phyloP scores from a whole-genome alignment of 108 stramenopile genomes.

The Discostella pseudostelligera region DNA sequence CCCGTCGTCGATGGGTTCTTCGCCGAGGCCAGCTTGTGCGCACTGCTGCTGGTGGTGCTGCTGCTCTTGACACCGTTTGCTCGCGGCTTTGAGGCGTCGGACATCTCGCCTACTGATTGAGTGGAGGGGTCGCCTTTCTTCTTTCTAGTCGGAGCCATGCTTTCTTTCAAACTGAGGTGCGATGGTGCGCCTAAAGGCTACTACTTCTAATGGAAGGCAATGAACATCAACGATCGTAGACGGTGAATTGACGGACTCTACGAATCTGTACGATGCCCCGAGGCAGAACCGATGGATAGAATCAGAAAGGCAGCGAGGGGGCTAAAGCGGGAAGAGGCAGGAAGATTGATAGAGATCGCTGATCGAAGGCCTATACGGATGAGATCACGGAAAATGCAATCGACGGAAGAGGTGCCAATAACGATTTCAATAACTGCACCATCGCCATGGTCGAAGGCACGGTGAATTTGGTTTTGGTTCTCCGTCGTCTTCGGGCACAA shows the following conservation, averaged over 20 bases:
- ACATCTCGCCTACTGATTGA: constrained; percentile 11
- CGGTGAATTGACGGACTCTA: neutral
- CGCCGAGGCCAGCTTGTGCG: constrained; percentile 10
- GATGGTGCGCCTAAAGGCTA: neutral
- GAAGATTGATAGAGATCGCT: neutral
- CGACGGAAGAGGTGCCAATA: too few relatives aligned
- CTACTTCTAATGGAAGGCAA: neutral
- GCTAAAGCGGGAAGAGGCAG: neutral
- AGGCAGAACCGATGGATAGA: neutral
- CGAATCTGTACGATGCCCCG: neutral
- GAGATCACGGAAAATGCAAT: too few relatives aligned
- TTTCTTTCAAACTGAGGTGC: neutral
- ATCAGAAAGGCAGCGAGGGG: neutral
- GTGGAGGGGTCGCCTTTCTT: constrained; percentile 7
- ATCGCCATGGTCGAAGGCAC: too few relatives aligned
- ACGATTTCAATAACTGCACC: too few relatives aligned
- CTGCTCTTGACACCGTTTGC: constrained; percentile 18
- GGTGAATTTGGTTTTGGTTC: too few relatives aligned
- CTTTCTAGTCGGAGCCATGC: constrained; percentile 13
- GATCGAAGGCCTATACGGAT: neutral
- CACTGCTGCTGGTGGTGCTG: too few relatives aligned
- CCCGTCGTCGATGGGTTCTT: neutral
- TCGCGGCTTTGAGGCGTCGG: constrained; percentile 17
- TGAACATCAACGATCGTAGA: neutral
- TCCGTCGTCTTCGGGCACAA: too few relatives aligned